Evolutionary conservation across 1,139 yeast species (phyloP).

Genomic region (Saccharomyces hybrid): DNA sequence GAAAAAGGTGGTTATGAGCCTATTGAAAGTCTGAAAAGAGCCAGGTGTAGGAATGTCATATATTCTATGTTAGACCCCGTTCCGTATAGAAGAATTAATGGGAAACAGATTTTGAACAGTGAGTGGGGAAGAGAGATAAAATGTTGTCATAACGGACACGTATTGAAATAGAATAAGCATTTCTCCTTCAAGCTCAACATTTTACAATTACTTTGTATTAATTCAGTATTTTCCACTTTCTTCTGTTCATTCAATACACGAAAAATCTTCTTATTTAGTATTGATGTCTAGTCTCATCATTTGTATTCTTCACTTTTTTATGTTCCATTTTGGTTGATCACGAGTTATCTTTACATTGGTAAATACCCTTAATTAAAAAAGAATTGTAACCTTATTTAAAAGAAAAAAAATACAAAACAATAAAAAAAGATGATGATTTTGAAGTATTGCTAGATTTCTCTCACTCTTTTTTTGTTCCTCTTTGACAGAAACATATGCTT

Average conservation of each 20-base stretch:
- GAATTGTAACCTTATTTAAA: slow-evolving; percentile 12
- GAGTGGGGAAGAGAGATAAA: slow-evolving; percentile 93
- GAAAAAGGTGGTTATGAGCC: slow-evolving; percentile 86
- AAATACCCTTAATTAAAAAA: background rate
- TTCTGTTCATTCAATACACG: background rate
- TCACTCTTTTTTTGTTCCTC: background rate
- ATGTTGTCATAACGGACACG: slow-evolving; percentile 60
- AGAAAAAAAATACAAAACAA: slow-evolving; percentile 9
- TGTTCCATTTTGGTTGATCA: slow-evolving; percentile 1
- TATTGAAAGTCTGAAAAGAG: slow-evolving; percentile 71
- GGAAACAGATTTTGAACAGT: slow-evolving; percentile 78
- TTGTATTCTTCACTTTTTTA: background rate
- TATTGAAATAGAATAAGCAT: slow-evolving; percentile 2
- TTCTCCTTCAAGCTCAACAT: slow-evolving; percentile 1
- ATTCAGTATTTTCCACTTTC: background rate
- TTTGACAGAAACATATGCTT: background rate
- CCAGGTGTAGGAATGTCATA: slow-evolving; percentile 84
- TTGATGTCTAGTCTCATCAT: too few relatives aligned
- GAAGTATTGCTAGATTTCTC: background rate
- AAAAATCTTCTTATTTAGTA: background rate
- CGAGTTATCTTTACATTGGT: slow-evolving; percentile 2
- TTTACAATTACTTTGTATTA: background rate
- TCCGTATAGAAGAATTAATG: slow-evolving; percentile 79
- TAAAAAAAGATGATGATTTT: background rate
- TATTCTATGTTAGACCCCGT: slow-evolving; percentile 89